phyloP scores from a whole-genome alignment of 2,329 filamentous ascomycete genomes.

The Amauroascus niger region DNA sequence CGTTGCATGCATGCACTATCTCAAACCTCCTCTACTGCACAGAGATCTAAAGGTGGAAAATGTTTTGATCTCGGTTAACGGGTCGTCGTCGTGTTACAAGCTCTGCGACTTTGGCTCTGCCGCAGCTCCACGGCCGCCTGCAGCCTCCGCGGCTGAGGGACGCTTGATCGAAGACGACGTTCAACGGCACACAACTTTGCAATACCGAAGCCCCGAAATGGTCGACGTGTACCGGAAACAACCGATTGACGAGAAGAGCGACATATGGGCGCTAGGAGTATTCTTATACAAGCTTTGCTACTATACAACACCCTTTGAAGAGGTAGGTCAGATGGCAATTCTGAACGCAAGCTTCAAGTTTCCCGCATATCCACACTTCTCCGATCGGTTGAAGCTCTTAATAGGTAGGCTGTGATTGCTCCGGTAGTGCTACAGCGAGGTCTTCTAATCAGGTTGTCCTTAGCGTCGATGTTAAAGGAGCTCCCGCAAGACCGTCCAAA shows the following conservation, averaged over 20 bases:
- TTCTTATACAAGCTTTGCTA: conserved; percentile 97
- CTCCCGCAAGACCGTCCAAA: conserved; percentile 71
- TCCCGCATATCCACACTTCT: conserved; percentile 79
- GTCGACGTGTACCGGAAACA: conserved; percentile 94
- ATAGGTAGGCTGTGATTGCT: conserved; percentile 56
- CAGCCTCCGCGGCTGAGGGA: conserved; percentile 78
- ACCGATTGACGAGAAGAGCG: conserved; percentile 95
- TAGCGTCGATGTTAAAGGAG: conserved; percentile 84
- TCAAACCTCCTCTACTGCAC: conserved; percentile 85
- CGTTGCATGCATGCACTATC: conserved; percentile 97
- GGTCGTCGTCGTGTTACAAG: conserved; percentile 70
- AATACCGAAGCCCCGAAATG: conserved; percentile 98
- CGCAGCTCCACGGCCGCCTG: conserved; percentile 71
- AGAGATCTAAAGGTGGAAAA: conserved; percentile 97
- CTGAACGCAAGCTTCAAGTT: conserved; percentile 92
- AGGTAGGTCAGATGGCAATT: conserved; percentile 94
- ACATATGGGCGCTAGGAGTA: conserved; percentile 95
- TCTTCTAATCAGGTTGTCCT: conserved; percentile 5
- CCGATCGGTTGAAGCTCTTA: conserved; percentile 75
- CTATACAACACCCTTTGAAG: conserved; percentile 97
- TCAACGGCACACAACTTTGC: conserved; percentile 90
- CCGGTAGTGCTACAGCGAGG: conserved; percentile 1
- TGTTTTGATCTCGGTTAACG: conserved; percentile 69
- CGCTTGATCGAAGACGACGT: conserved; percentile 92
- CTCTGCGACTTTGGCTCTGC: conserved; percentile 96